Base-by-base conservation (phyloP, 140 eudicot species). In the Ambrosia hybrid region DNA sequence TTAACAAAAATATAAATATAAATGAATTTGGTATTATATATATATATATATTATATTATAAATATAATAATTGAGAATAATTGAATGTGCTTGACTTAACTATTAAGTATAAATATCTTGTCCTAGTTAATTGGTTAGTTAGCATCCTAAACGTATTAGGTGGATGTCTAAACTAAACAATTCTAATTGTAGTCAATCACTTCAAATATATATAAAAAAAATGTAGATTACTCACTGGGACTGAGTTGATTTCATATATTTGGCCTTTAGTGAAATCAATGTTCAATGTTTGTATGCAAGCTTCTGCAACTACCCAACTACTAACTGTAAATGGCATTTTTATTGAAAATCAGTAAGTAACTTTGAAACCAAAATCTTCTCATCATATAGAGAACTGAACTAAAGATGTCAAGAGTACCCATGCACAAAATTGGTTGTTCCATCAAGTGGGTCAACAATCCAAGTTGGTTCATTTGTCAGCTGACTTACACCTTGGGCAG, bases 281-380 rank as follows among this genome's bases (percentile, higher is more conserved):
- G 76, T 94, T 91, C 81, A 94, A 65, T 71, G 94, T 95, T 80
- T 94, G 99, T 75, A 94, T 81, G 76, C 99, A 94, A 72, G 99
- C 99, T 83, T 94, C 99, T 16, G 99, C 99, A 74, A 94, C 99
- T 36, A 94, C 99, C 71, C 88, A 82, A 80, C 99, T 84, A 68
- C 99, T 90, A 64, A 84, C 83, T 94, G 81, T 30, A 83, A 59
- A 45, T 80, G 56, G 49, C 13, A 71, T 63, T 37, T 51, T n/a
- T 60, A 53, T 0, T 8, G 71, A n/a, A 46, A 56, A 37, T 49
- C 51, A 67, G 12, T 2, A 16, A 58, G 3, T 7, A 64, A 45
- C 65, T 39, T 53, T 66, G 38, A 9, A 80, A 48, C 75, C 26
- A 51, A 60, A 48, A 8, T 9, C 9, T 57, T 72, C 17, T 33